phyloP scores from a whole-genome alignment of 2,329 filamentous ascomycete species.

The Fusarium compactum region DNA sequence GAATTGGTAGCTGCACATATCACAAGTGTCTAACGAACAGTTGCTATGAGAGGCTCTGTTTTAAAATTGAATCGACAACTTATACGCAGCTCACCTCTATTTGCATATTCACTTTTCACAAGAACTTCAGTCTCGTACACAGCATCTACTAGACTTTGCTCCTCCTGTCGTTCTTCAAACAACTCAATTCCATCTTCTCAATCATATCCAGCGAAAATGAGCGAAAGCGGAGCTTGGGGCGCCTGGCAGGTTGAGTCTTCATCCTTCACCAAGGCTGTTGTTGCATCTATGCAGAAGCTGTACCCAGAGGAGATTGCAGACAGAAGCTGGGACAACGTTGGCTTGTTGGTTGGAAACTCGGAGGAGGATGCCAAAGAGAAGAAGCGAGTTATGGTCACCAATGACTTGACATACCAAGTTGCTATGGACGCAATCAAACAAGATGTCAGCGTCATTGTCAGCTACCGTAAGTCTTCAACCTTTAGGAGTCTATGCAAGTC shows the following conservation, averaged over 20 bases:
- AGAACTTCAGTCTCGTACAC: background rate
- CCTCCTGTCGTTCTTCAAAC: slow-evolving; percentile 29
- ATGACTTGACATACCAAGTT: slow-evolving; percentile 90
- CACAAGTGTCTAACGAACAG: background rate
- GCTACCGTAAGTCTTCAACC: slow-evolving; percentile 77
- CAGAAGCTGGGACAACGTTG: slow-evolving; percentile 96
- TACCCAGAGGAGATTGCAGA: slow-evolving; percentile 93
- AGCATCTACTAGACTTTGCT: slow-evolving; percentile 23
- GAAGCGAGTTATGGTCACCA: slow-evolving; percentile 70
- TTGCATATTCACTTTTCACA: background rate
- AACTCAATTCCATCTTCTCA: background rate
- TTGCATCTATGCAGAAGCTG: slow-evolving; percentile 83
- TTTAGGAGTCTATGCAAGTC: background rate
- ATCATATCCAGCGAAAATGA: slow-evolving; percentile 39
- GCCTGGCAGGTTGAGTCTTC: slow-evolving; percentile 56
- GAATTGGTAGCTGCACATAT: background rate
- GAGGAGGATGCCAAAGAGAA: slow-evolving; percentile 47
- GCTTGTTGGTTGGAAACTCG: slow-evolving; percentile 72
- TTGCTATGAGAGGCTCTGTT: slow-evolving; percentile 35
- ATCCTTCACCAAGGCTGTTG: slow-evolving; percentile 69
- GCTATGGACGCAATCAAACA: slow-evolving; percentile 88
- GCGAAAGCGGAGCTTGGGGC: slow-evolving; percentile 51
- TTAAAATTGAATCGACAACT: slow-evolving; percentile 24
- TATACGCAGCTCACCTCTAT: slow-evolving; percentile 2
- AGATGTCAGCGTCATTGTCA: slow-evolving; percentile 82